Evolutionary conservation across 78 protist genomes (phyloP).

Genomic region (Creolimax fragrantissima): DNA sequence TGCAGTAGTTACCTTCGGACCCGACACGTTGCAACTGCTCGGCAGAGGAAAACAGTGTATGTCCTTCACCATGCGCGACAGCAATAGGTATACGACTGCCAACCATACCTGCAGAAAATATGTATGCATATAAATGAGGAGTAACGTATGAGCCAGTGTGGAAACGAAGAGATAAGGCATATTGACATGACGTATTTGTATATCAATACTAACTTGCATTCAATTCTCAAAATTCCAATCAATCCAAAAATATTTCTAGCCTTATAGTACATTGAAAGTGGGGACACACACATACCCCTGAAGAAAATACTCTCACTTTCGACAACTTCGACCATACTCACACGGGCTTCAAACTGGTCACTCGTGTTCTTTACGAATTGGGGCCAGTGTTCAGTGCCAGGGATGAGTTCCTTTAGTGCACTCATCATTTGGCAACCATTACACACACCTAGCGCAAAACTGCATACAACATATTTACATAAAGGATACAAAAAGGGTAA

Average conservation of each 20-base stretch:
- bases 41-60: slow-evolving; percentile 30
- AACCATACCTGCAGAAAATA: slow-evolving; percentile 38
- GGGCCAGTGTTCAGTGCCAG: slow-evolving; percentile 46
- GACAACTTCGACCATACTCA: slow-evolving; percentile 35
- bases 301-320: slow-evolving; percentile 48
- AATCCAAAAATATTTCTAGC: too few species aligned
- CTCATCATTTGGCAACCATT: slow-evolving; percentile 89
- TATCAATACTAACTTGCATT: too few species aligned
- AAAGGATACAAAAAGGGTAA: too few species aligned
- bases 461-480: too few species aligned
- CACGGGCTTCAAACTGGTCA: slow-evolving; percentile 76
- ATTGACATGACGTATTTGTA: too few species aligned
- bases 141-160: too few species aligned
- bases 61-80: slow-evolving; percentile 88
- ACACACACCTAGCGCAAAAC: slow-evolving; percentile 87
- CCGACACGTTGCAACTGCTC: not conserved
- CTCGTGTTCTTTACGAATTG: slow-evolving; percentile 70
- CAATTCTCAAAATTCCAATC: too few species aligned
- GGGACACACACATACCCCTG: slow-evolving; percentile 54
- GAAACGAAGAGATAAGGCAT: too few species aligned
- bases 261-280: too few species aligned
- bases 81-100: slow-evolving; percentile 52
- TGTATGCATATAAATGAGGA: too few species aligned
- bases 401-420: not conserved
- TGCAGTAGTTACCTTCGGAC: not conserved